Base-by-base conservation (phyloP, 352 stramenopile species). In the Globisporangium megalacanthum region DNA sequence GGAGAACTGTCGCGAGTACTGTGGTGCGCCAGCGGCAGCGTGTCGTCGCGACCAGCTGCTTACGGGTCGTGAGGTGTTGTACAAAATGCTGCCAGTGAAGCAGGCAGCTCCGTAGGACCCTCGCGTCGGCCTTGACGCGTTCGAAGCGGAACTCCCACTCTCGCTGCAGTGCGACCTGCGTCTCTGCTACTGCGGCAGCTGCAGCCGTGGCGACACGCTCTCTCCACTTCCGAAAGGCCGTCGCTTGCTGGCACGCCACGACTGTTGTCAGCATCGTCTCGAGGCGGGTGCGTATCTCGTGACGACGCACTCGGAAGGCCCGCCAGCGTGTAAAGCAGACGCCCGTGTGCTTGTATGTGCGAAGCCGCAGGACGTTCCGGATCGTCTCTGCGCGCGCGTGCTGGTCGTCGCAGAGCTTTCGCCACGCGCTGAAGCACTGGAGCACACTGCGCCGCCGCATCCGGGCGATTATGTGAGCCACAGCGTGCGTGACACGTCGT, bases 351-450 rank as follows among this genome's bases (percentile, higher is more conserved):
- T 69, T 75, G 14, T 75, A 59, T 9, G 58, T 60, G 49, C 87
- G 76, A 36, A 64, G 47, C 31, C 63, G 66, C 19, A 86, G 44
- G 5, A 67, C 68, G 5, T 63, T 58, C 19, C 64, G 37, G 7
- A 75, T 49, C 49, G 64, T 68, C n/a, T n/a, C 45, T 6, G 68
- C 62, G 9, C 57, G 62, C 14, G 61, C 33, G 19, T 67, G 72
- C n/a, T 49, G 33, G 4, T 49, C 15, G 0, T 39, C 41, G 0
- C 52, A 31, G 20, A 52, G 56, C 31, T 68, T 51, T 54, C 72
- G 80, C 79, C 79, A 89, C 19, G 71, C 77, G 48, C 73, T 69
- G n/a, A 88, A 75, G 22, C 75, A 86, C 9, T 62, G 71, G 0
- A 73, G 47, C 31, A 71, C 73, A 3, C 35, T 35, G 19, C 83